Evolutionary conservation across 805 yeast species (phyloP).

Genomic region (Candida alai): DNA sequence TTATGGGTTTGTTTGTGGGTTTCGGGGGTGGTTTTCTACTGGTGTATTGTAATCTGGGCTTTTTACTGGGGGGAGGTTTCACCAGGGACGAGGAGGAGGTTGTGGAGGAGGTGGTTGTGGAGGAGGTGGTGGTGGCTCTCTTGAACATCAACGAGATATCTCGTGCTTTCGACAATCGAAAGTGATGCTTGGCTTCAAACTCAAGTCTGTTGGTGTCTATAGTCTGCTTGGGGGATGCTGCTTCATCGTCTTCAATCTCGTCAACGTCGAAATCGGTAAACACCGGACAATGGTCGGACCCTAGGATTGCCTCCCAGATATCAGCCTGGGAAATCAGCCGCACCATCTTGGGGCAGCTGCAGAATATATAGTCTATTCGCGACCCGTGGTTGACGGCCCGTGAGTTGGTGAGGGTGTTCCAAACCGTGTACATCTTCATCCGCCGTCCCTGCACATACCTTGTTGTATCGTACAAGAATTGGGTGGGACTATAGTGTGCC

Average conservation of each 20-base stretch:
- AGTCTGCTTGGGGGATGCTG: constrained; percentile 2
- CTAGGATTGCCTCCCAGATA: constrained; percentile 68
- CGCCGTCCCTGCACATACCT: constrained; percentile 55
- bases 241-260: constrained; percentile 5
- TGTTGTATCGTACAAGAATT: constrained; percentile 53
- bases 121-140: neutral
- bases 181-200: constrained; percentile 53
- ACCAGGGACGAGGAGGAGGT: neutral
- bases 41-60: constrained; percentile 13
- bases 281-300: constrained; percentile 95
- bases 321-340: constrained; percentile 35
- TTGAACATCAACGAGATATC: constrained; percentile 33
- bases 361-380: constrained; percentile 73
- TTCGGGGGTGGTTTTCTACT: constrained; percentile 17
- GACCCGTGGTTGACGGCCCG: constrained; percentile 86
- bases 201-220: constrained; percentile 29
- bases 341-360: constrained; percentile 33
- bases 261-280: constrained; percentile 55
- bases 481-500: constrained; percentile 6
- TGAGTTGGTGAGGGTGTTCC: constrained; percentile 79
- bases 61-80: constrained; percentile 5
- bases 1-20: constrained; percentile 20
- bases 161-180: constrained; percentile 30
- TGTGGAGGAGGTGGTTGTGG: neutral
- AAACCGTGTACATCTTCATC: constrained; percentile 76